Conservation (phyloP, 2,329 filamentous ascomycete species). For the Cercospora citrullina region DNA sequence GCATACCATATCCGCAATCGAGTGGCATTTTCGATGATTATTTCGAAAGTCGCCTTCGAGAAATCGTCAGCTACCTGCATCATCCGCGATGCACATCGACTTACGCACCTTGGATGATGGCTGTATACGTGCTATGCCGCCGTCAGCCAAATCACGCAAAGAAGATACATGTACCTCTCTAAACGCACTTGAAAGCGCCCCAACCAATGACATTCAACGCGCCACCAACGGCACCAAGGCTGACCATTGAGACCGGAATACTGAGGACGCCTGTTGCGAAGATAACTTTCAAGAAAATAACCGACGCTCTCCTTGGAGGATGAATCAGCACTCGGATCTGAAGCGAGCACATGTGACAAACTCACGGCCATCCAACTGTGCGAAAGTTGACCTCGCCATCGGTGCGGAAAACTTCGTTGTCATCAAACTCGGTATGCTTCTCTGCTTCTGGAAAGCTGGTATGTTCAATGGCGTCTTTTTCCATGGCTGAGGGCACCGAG, state of each 20-base stretch:
- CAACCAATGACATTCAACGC: conserved; percentile 51
- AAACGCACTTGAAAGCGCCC: conserved; percentile 40
- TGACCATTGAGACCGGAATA: conserved; percentile 52
- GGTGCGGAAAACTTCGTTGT: conserved; percentile 54
- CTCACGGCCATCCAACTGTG: conserved; percentile 53
- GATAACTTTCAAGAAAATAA: conserved; percentile 57
- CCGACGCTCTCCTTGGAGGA: conserved; percentile 42
- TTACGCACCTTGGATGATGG: conserved; percentile 36
- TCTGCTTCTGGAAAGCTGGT: conserved; percentile 15
- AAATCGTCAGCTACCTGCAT: not conserved
- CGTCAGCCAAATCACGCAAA: not conserved
- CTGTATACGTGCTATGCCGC: conserved; percentile 48
- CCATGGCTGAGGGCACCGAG: not conserved
- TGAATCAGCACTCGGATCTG: not conserved
- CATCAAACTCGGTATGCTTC: conserved; percentile 35
- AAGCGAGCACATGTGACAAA: not conserved
- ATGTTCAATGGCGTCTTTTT: not conserved
- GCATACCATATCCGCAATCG: conserved; percentile 55
- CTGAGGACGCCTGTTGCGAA: conserved; percentile 54
- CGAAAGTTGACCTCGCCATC: conserved; percentile 54
- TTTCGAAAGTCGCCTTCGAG: conserved; percentile 48
- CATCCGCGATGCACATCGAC: not conserved
- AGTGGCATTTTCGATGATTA: conserved; percentile 53
- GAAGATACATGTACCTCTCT: not conserved
- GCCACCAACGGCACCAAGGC: conserved; percentile 51